A percentile compares a stretch with the other conserved stretches of the same genome.
Evolutionary conservation across 306 rosid genomes (phyloP).

Genomic region (Quercus glauca): DNA sequence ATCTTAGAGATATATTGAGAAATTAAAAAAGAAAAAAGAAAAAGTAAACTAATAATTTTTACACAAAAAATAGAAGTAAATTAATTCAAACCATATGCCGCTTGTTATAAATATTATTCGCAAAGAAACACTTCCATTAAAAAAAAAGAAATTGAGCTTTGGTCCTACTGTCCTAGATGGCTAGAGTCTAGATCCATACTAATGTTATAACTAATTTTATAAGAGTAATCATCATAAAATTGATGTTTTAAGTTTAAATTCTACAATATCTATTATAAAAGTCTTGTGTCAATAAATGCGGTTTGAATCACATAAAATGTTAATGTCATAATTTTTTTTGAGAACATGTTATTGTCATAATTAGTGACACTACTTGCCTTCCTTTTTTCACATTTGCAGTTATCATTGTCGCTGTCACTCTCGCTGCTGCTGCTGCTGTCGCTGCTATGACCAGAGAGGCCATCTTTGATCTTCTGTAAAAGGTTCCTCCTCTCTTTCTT

Average conservation of each 20-base stretch:
- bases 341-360: background rate
- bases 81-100: too few species aligned
- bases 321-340: background rate
- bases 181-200: too few species aligned
- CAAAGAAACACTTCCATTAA: too few species aligned
- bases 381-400: background rate
- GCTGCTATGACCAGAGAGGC: slow-evolving; percentile 9
- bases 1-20: background rate
- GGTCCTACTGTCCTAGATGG: too few species aligned
- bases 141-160: too few species aligned
- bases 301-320: background rate
- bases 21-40: too few species aligned
- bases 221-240: too few species aligned
- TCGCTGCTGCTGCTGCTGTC: slow-evolving; percentile 15
- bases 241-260: too few species aligned
- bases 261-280: background rate
- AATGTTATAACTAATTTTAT: too few species aligned
- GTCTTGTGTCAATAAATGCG: background rate
- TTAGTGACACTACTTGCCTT: slow-evolving; percentile 5
- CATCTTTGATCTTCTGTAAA: slow-evolving; percentile 19
- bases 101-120: too few species aligned
- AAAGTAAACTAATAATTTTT: too few species aligned
- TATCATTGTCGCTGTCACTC: slow-evolving; percentile 14
- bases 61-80: too few species aligned
- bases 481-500: background rate